Evolutionary conservation across 257 asterid genomes (phyloP).

Genomic region (Petunia secreta): DNA sequence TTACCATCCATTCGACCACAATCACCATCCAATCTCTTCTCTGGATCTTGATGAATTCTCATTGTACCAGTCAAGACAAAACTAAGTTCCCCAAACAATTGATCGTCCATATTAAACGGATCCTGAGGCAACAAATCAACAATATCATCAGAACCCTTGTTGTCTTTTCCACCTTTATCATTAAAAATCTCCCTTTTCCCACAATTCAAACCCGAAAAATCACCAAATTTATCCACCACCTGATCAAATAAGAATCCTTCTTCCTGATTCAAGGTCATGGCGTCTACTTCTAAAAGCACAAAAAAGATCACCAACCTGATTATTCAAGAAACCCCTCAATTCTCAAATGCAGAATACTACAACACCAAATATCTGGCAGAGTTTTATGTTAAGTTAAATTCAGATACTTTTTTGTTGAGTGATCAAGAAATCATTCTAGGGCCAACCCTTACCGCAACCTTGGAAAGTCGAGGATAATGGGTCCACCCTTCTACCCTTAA

Average conservation of each 20-base stretch:
- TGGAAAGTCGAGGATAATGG: no score
- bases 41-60: slow-evolving; percentile 38
- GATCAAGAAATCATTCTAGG: no score
- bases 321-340: slow-evolving; percentile 29
- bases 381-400: not conserved
- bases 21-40: slow-evolving; percentile 34
- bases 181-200: slow-evolving; percentile 21
- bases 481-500: no score
- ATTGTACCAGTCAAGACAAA: slow-evolving; percentile 41
- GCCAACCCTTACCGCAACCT: no score
- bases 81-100: slow-evolving; percentile 41
- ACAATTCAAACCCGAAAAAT: slow-evolving; percentile 25
- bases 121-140: slow-evolving; percentile 66
- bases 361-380: slow-evolving; percentile 22
- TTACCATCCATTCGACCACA: slow-evolving; percentile 30
- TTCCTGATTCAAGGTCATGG: slow-evolving; percentile 51
- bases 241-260: slow-evolving; percentile 31
- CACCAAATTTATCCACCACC: slow-evolving; percentile 35
- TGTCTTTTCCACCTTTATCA: slow-evolving; percentile 30
- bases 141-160: slow-evolving; percentile 40
- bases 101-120: slow-evolving; percentile 60
- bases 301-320: slow-evolving; percentile 4
- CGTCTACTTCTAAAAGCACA: slow-evolving; percentile 14
- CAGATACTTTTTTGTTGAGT: not conserved
- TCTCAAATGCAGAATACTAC: slow-evolving; percentile 24